phyloP scores from a whole-genome alignment of 202 grass and related monocot species.

The Schoenoplectus tabernaemontani region DNA sequence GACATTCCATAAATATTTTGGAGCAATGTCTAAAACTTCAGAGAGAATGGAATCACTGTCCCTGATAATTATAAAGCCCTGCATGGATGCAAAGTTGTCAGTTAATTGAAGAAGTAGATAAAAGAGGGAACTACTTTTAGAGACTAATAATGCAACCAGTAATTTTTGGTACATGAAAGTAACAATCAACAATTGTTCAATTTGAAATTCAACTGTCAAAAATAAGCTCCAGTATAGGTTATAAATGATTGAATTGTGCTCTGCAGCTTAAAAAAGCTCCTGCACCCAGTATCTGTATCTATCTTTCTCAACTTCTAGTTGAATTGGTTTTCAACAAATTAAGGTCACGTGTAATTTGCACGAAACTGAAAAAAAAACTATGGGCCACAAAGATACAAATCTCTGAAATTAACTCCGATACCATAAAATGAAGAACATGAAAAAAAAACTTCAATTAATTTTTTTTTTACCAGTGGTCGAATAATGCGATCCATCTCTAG shows the following conservation, averaged over 20 bases:
- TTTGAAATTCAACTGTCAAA: background rate
- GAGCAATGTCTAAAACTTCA: conserved; percentile 62
- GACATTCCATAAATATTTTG: conserved; percentile 92
- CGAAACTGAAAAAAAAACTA: conserved; percentile 10
- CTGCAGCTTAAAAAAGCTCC: background rate
- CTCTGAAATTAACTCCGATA: conserved; percentile 3
- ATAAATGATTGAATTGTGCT: background rate
- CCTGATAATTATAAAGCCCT: conserved; percentile 84
- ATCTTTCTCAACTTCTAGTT: background rate
- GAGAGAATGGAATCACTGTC: conserved; percentile 52
- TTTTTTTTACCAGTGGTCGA: conserved; percentile 70
- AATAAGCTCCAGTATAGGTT: background rate
- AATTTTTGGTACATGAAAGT: conserved; percentile 10
- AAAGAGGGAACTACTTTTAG: background rate
- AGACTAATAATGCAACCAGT: background rate
- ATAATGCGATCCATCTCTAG: conserved; percentile 88
- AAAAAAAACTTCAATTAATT: background rate
- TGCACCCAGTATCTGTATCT: conserved; percentile 5
- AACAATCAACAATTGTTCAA: background rate
- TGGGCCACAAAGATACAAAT: background rate
- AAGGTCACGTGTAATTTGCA: conserved; percentile 8
- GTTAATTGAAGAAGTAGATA: background rate
- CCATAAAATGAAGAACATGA: conserved; percentile 11
- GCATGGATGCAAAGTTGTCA: conserved; percentile 12
- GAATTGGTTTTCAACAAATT: background rate